phyloP scores from a whole-genome alignment of 345 rosid genomes.

The Eucalyptus fibrosa region DNA sequence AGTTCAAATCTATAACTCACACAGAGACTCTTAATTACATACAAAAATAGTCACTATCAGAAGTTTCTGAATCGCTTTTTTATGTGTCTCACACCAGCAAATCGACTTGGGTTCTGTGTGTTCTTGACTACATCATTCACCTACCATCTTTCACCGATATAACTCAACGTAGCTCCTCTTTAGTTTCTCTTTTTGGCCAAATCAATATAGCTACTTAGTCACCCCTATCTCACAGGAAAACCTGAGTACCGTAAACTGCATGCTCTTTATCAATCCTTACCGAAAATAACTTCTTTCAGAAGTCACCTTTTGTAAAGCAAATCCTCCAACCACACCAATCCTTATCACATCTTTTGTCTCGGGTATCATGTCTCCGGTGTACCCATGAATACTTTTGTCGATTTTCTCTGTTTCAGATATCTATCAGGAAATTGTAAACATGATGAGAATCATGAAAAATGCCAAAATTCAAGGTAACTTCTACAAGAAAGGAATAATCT shows the following conservation, averaged over 20 bases:
- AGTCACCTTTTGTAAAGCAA: constrained; percentile 78
- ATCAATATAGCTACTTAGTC: neutral
- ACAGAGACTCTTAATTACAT: neutral
- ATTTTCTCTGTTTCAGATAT: constrained; percentile 49
- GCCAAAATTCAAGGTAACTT: neutral
- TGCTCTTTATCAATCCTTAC: constrained; percentile 17
- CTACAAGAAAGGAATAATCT: neutral
- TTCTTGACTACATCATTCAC: neutral
- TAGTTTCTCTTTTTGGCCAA: neutral
- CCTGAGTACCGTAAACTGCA: neutral
- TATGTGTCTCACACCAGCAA: neutral
- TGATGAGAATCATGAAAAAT: neutral
- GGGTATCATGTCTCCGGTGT: constrained; percentile 36
- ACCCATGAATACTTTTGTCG: constrained; percentile 40
- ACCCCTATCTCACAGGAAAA: neutral
- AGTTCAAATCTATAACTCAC: neutral
- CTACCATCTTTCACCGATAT: neutral
- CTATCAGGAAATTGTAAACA: constrained; percentile 19
- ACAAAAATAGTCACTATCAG: neutral
- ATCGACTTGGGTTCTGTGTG: neutral
- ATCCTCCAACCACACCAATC: constrained; percentile 75
- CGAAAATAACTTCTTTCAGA: constrained; percentile 73
- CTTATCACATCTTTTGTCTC: constrained; percentile 61
- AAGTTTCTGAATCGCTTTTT: neutral
- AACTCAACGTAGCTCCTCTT: neutral